Evolutionary conservation across 2,329 filamentous ascomycete species (phyloP).

Genomic region (Neospermospora avenae): DNA sequence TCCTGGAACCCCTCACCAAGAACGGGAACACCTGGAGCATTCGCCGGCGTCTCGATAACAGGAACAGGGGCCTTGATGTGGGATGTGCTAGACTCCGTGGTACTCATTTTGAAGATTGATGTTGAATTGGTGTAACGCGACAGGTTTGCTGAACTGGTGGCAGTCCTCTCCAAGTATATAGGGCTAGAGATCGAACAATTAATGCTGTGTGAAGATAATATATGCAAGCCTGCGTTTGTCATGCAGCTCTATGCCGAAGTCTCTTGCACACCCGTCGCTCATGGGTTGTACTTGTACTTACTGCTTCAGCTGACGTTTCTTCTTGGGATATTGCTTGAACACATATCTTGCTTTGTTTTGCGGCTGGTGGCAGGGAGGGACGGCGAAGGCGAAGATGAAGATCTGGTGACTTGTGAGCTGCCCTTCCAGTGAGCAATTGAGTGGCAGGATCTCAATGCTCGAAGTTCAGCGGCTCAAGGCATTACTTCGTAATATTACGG

Average conservation of each 20-base stretch:
- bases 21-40: slow-evolving; percentile 31
- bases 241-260: slow-evolving; percentile 26
- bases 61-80: slow-evolving; percentile 30
- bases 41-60: slow-evolving; percentile 18
- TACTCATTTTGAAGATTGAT: slow-evolving; percentile 30
- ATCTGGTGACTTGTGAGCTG: slow-evolving; percentile 21
- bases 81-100: slow-evolving; percentile 31
- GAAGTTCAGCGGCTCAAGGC: slow-evolving; percentile 2
- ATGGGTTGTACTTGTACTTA: slow-evolving; percentile 13
- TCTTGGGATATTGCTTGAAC: slow-evolving; percentile 7
- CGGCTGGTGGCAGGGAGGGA: slow-evolving; percentile 8
- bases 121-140: too few relatives aligned
- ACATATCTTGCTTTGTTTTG: slow-evolving; percentile 13
- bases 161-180: slow-evolving; percentile 13
- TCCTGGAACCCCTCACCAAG: slow-evolving; percentile 37
- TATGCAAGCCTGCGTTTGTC: slow-evolving; percentile 13
- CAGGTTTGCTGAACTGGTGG: background rate
- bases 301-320: slow-evolving; percentile 25
- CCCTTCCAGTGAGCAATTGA: background rate
- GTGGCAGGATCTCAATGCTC: background rate
- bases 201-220: slow-evolving; percentile 19
- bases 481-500: too few relatives aligned
- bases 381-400: background rate
- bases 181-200: slow-evolving; percentile 18
- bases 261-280: background rate